Evolutionary conservation across 169 alveolate species (phyloP).

Genomic region (Babesia ovis): DNA sequence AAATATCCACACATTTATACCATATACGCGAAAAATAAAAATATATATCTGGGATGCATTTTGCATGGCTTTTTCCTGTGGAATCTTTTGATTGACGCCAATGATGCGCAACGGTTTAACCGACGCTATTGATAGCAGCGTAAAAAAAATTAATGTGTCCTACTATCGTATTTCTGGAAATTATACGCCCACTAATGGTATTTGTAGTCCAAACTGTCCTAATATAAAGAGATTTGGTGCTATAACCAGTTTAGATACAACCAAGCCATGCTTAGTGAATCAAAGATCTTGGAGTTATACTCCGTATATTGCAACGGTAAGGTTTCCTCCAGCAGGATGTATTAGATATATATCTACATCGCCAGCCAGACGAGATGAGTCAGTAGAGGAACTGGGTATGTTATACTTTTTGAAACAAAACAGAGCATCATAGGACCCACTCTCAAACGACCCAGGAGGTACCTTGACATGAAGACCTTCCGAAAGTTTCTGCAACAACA

Average conservation of each 20-base stretch:
- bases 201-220: no score
- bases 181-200: no score
- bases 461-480: slow-evolving; percentile 76
- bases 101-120: neutral
- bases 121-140: neutral
- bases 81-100: neutral
- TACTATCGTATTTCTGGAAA: no score
- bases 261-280: no score
- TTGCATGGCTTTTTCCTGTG: neutral
- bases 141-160: neutral
- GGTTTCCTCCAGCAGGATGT: no score
- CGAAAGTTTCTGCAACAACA: slow-evolving; percentile 74
- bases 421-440: slow-evolving; percentile 70
- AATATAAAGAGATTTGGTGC: no score
- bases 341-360: slow-evolving; percentile 27
- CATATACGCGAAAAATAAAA: neutral
- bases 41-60: neutral
- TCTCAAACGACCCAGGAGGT: slow-evolving; percentile 70
- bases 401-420: neutral
- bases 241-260: no score
- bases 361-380: slow-evolving; percentile 10
- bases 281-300: no score
- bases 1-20: neutral
- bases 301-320: no score
- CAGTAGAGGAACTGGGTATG: slow-evolving; percentile 62